A percentile compares a stretch with the other conserved stretches of the same genome.
Conservation (phyloP, 2,329 filamentous ascomycete species). For the Fusarium gaditjirri region DNA sequence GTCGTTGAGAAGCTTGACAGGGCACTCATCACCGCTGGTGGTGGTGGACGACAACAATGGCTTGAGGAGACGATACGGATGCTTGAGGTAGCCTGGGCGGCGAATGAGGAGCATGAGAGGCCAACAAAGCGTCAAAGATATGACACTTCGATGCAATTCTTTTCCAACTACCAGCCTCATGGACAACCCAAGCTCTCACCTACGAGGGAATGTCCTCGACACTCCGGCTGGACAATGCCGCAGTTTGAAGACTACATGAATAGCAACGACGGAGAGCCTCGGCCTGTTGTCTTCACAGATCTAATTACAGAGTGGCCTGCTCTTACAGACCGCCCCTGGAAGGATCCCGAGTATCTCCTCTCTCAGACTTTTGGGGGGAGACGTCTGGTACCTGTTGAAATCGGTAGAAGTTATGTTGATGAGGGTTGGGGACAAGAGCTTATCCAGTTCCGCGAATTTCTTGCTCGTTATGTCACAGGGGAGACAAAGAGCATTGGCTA, state of each 20-base stretch:
- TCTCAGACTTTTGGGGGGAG: constrained; percentile 78
- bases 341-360: constrained; percentile 77
- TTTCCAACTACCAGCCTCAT: constrained; percentile 46
- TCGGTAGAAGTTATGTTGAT: constrained; percentile 89
- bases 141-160: constrained; percentile 18
- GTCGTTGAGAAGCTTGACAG: constrained; percentile 77
- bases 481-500: constrained; percentile 68
- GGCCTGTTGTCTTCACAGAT: constrained; percentile 76
- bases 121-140: constrained; percentile 38
- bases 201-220: constrained; percentile 41
- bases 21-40: constrained; percentile 79
- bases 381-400: constrained; percentile 85
- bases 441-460: constrained; percentile 77
- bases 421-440: constrained; percentile 85
- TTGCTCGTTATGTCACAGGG: constrained; percentile 67
- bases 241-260: constrained; percentile 71
- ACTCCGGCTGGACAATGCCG: constrained; percentile 62
- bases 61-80: constrained; percentile 62
- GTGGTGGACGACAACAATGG: constrained; percentile 60
- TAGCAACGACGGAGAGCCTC: constrained; percentile 53
- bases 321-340: constrained; percentile 74
- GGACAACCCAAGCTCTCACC: constrained; percentile 42
- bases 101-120: constrained; percentile 18
- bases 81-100: constrained; percentile 49
- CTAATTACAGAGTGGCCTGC: constrained; percentile 80